These are phyloP conservation scores for Pseudocercospora fuligena DNA, from an alignment of 2,329 filamentous ascomycete species.

Conservation along the genomic window DNA sequence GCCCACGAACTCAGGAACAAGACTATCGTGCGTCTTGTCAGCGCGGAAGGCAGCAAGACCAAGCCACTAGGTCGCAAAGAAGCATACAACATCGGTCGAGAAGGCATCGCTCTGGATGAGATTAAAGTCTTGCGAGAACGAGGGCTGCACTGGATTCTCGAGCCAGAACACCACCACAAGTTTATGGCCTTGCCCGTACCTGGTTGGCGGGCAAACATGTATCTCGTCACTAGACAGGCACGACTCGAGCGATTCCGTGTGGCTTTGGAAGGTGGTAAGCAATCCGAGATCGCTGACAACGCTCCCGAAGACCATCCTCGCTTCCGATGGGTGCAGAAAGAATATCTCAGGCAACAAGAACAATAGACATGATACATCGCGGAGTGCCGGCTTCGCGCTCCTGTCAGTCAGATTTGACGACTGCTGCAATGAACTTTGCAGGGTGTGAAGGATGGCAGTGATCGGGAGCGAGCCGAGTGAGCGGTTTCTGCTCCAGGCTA, in stretches of 20 bases:
- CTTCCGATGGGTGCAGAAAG: not conserved
- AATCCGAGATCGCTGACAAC: too few species aligned
- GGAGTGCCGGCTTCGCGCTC: too few species aligned
- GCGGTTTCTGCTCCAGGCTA: too few species aligned
- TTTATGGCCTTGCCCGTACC: not conserved
- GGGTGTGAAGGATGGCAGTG: too few species aligned
- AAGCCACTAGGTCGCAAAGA: conserved; percentile 18
- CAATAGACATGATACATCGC: too few species aligned
- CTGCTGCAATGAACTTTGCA: too few species aligned
- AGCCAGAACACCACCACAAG: not conserved
- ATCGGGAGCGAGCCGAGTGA: too few species aligned
- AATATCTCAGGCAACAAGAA: not conserved
- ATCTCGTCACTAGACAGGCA: not conserved
- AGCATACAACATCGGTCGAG: conserved; percentile 7
- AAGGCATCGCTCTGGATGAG: conserved; percentile 5
- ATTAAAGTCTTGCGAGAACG: not conserved
- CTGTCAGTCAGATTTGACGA: too few species aligned
- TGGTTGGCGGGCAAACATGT: too few species aligned
- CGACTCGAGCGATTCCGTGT: not conserved
- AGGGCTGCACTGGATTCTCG: conserved; percentile 1
- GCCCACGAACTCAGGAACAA: not conserved
- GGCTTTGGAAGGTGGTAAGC: too few species aligned
- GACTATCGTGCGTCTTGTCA: conserved; percentile 12
- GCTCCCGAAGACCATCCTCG: not conserved
- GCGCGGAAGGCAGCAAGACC: not conserved